phyloP scores from a whole-genome alignment of 805 yeast species.

The Myxozyma lipomycoides region DNA sequence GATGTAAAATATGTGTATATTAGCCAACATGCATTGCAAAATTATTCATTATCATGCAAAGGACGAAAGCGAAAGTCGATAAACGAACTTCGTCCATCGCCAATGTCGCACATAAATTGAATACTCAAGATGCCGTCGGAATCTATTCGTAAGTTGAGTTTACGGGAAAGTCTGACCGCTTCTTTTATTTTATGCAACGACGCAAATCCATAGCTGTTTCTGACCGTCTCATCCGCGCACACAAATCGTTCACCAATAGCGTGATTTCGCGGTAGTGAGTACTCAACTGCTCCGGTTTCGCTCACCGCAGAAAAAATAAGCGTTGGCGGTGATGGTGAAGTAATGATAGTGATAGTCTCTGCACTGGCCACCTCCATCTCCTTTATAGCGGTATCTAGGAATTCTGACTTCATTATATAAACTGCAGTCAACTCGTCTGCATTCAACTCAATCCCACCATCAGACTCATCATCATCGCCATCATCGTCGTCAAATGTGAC shows the following conservation, averaged over 20 bases:
- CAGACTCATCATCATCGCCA: neutral
- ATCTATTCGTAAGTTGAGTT: slow-evolving; percentile 25
- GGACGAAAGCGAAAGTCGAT: slow-evolving; percentile 30
- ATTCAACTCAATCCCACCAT: neutral
- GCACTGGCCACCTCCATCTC: slow-evolving; percentile 22
- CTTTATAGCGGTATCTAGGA: slow-evolving; percentile 18
- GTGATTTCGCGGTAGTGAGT: slow-evolving; percentile 2
- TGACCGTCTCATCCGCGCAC: neutral
- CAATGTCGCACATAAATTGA: slow-evolving; percentile 30
- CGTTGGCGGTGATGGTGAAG: slow-evolving; percentile 1
- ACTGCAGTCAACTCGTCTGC: slow-evolving; percentile 2
- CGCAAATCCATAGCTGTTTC: slow-evolving; percentile 1
- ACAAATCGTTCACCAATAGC: slow-evolving; percentile 3
- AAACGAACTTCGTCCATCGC: slow-evolving; percentile 27
- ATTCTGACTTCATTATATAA: slow-evolving; percentile 17
- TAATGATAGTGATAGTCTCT: slow-evolving; percentile 9
- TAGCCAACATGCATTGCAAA: neutral
- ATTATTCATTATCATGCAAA: slow-evolving; percentile 7
- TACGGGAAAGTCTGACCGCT: slow-evolving; percentile 27
- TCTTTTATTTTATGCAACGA: slow-evolving; percentile 21
- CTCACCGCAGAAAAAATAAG: slow-evolving; percentile 6
- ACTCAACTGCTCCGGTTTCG: slow-evolving; percentile 20
- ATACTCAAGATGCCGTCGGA: slow-evolving; percentile 27
- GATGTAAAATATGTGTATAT: neutral
- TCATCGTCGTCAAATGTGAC: slow-evolving; percentile 22